Evolutionary conservation across 2,329 filamentous ascomycete genomes (phyloP).

Genomic region (Neonectria sp.): DNA sequence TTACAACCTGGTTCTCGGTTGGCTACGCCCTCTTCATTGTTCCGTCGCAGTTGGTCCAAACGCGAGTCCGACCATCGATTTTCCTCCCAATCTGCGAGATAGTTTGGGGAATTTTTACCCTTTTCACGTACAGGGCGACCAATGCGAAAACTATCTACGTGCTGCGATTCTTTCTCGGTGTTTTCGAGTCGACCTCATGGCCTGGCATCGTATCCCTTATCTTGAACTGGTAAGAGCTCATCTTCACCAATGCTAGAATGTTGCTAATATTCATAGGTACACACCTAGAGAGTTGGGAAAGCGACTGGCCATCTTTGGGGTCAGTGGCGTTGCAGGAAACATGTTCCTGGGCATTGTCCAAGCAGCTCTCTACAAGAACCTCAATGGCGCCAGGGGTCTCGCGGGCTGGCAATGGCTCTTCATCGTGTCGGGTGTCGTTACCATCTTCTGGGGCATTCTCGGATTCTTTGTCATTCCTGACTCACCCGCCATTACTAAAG

Average conservation of each 20-base stretch:
- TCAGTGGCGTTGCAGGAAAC: conserved; percentile 43
- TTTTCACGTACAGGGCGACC: conserved; percentile 37
- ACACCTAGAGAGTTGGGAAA: conserved; percentile 41
- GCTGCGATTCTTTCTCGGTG: conserved; percentile 41
- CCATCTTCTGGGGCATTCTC: conserved; percentile 41
- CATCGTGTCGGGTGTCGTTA: conserved; percentile 39
- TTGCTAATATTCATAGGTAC: conserved; percentile 28
- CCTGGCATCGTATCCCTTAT: conserved; percentile 43
- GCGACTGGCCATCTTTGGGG: conserved; percentile 42
- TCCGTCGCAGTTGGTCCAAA: conserved; percentile 41
- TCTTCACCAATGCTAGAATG: not conserved
- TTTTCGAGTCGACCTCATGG: conserved; percentile 44
- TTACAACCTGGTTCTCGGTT: conserved; percentile 46
- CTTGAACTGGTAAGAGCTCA: conserved; percentile 36
- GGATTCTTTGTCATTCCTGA: conserved; percentile 42
- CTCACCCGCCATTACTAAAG: conserved; percentile 39
- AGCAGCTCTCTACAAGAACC: conserved; percentile 39
- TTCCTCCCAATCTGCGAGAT: conserved; percentile 42
- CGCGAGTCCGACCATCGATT: conserved; percentile 39
- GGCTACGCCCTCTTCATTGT: conserved; percentile 44
- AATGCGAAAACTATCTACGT: conserved; percentile 37
- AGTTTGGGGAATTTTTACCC: conserved; percentile 39
- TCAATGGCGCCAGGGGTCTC: conserved; percentile 37
- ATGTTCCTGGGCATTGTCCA: conserved; percentile 46
- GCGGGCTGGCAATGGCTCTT: conserved; percentile 46